Evolutionary conservation across 2,329 filamentous ascomycete species (phyloP).

Genomic region (Penicillium sp.): DNA sequence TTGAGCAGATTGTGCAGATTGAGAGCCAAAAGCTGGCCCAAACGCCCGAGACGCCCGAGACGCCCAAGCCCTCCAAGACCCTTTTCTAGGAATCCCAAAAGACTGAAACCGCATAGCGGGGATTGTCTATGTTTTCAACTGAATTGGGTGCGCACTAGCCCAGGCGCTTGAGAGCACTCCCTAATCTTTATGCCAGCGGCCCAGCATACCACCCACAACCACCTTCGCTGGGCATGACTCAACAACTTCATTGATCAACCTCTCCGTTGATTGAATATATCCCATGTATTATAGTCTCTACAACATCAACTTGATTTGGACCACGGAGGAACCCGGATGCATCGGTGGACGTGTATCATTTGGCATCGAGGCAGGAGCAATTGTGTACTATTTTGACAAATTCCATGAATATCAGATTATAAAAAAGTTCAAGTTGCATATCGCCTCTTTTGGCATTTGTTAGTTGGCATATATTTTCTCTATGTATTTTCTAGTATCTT

Average conservation of each 20-base stretch:
- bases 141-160: not conserved
- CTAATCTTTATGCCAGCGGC: not conserved
- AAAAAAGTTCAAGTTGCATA: not conserved
- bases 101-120: not conserved
- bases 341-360: not conserved
- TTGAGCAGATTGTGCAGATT: not conserved
- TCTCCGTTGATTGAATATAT: conserved; percentile 21
- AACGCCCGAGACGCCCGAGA: not conserved
- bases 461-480: not conserved
- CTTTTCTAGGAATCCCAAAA: not conserved
- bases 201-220: not conserved
- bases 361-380: not conserved
- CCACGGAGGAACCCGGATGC: not conserved
- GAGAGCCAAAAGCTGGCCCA: not conserved
- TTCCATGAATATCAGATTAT: not conserved
- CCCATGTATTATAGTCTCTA: conserved; percentile 31
- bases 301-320: conserved; percentile 16
- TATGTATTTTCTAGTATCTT: too few species aligned
- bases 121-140: not conserved
- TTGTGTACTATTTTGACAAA: not conserved
- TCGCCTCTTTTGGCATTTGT: not conserved
- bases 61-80: not conserved
- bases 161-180: too few species aligned
- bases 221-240: not conserved
- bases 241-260: conserved; percentile 1